Base-by-base conservation (phyloP, 257 asterid species). In the Thymus quinquecostatus region DNA sequence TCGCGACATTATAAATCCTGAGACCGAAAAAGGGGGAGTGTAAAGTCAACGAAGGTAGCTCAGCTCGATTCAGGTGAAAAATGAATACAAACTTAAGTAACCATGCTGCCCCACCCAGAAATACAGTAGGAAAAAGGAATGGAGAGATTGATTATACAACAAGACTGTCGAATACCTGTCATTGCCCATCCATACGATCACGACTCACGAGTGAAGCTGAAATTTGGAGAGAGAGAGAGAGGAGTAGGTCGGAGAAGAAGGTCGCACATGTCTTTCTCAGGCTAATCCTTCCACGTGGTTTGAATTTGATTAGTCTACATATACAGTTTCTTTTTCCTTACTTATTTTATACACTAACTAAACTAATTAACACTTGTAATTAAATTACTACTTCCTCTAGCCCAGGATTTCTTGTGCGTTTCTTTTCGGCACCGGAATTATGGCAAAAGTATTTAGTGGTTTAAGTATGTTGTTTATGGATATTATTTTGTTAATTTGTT, bases 111-210 rank as follows among this genome's bases (percentile, higher is more conserved):
- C 43, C 27, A 3, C 62, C 12, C 14, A 14, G 21, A 40, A 8
- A 38, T 6, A 8, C 3, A 40, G 36, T n/a, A 34, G 9, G n/a
- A 34, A 2, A 6, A 10, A 11, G 3, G 21, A 48, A 48, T 11
- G 27, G 57, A 73, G 50, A 59, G 13, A 7, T 4, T 56, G 29
- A 45, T 63, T 45, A 29, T 33, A 27, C 40, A 47, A 36, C 59
- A 60, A 60, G 28, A 21, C 21, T 41, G 27, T 48, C 8, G 64
- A 13, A 56, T 76, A 76, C 76, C 79, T 75, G 65, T 8, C 59
- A 60, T 60, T 28, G 74, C 48, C 48, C 36, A 11, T 71, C 61
- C 61, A 38, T 7, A 28, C 21, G 21, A 21, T 21, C 21, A 21
- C 21, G 21, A 21, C 7, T 56, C 11, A 50, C 47, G 40, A 61